Conservation (phyloP, 768 basidiomycete species). For the Kwoniella sp. region DNA sequence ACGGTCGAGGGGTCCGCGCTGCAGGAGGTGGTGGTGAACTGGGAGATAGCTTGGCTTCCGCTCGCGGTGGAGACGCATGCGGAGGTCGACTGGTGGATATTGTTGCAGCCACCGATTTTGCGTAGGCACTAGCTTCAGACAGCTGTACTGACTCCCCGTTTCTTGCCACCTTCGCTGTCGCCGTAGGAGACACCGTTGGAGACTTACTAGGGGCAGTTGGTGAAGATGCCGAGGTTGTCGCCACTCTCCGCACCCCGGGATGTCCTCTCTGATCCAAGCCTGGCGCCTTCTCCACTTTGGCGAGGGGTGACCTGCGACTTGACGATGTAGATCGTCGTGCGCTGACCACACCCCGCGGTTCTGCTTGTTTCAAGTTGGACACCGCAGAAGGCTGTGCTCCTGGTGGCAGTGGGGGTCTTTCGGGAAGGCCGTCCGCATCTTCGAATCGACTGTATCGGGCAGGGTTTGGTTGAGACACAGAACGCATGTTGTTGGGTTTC, state of each 20-base stretch:
- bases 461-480: neutral
- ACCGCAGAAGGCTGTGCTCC: conserved; percentile 10
- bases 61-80: neutral
- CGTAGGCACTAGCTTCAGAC: conserved; percentile 43
- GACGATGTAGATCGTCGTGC: conserved; percentile 27
- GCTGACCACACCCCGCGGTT: conserved; percentile 11
- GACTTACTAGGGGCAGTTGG: conserved; percentile 1
- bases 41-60: neutral
- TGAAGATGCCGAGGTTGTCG: neutral
- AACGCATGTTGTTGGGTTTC: neutral
- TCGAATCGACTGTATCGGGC: conserved; percentile 21
- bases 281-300: conserved; percentile 5
- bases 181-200: neutral
- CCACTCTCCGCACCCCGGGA: neutral
- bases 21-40: neutral
- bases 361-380: neutral
- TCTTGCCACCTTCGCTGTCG: neutral
- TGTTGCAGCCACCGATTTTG: conserved; percentile 26
- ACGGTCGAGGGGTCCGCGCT: conserved; percentile 25
- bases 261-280: neutral
- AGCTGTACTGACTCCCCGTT: conserved; percentile 4
- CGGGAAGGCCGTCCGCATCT: conserved; percentile 19
- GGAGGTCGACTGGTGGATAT: neutral
- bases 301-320: conserved; percentile 14
- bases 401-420: neutral